Percentiles rank a stretch among this genome's conserved stretches.
Evolutionary conservation across 495 filamentous ascomycete species (phyloP).

Genomic region (Lasiosphaeris hirsuta): DNA sequence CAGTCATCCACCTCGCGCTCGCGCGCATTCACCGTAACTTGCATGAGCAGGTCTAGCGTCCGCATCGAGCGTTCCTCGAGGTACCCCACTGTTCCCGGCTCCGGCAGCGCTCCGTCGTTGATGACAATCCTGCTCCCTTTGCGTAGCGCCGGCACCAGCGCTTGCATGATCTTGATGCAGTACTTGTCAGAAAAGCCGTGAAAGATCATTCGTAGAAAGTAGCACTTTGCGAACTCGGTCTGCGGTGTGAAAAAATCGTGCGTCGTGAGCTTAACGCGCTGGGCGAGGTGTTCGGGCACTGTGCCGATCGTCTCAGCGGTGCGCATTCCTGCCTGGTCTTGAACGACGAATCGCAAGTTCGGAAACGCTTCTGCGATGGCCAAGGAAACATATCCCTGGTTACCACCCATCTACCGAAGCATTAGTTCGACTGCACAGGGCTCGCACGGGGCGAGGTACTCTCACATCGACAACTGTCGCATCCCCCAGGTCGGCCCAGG

Average conservation of each 20-base stretch:
- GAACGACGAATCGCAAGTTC: conserved; percentile 23
- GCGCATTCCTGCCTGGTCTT: conserved; percentile 25
- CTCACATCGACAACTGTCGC: conserved; percentile 24
- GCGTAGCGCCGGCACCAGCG: conserved; percentile 49
- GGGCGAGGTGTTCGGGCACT: conserved; percentile 19
- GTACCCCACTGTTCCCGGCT: conserved; percentile 23
- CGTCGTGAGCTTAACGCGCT: conserved; percentile 24
- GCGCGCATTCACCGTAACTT: conserved; percentile 25
- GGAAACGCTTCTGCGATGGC: conserved; percentile 25
- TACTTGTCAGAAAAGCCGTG: conserved; percentile 57
- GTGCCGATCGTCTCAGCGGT: conserved; percentile 18
- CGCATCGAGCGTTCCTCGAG: conserved; percentile 23
- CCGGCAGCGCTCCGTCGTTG: conserved; percentile 46
- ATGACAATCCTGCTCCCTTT: conserved; percentile 44
- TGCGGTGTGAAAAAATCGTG: conserved; percentile 54
- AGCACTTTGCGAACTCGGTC: conserved; percentile 44
- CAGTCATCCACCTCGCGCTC: conserved; percentile 30
- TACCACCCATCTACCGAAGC: conserved; percentile 22
- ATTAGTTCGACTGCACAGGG: neutral
- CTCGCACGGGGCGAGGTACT: neutral
- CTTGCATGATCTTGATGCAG: conserved; percentile 45
- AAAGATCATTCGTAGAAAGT: conserved; percentile 53
- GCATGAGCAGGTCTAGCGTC: conserved; percentile 29
- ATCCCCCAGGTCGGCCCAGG: conserved; percentile 21
- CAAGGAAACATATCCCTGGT: conserved; percentile 26